A percentile compares a stretch with the other conserved stretches of the same genome.
Conservation (phyloP, 2,329 filamentous ascomycete species). For the Colletotrichum tofieldiae region DNA sequence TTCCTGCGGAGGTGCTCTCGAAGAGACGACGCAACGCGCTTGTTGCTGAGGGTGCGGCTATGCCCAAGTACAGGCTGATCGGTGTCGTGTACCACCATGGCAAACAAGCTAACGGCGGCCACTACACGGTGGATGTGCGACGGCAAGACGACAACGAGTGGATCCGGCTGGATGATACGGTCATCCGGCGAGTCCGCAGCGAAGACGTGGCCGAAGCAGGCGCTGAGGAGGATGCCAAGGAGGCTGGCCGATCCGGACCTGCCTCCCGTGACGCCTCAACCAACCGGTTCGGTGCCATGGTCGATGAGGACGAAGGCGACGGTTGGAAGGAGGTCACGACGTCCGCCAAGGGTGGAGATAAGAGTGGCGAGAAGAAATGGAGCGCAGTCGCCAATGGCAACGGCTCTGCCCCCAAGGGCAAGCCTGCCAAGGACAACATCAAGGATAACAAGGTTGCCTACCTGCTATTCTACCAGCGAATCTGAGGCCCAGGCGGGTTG, state of each 20-base stretch:
- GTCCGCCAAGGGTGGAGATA: slow-evolving; percentile 50
- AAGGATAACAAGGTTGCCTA: slow-evolving; percentile 99
- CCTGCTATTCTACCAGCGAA: slow-evolving; percentile 92
- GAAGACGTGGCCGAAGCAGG: slow-evolving; percentile 93
- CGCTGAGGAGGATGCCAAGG: slow-evolving; percentile 83
- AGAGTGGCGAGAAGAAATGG: slow-evolving; percentile 83
- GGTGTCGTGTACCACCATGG: slow-evolving; percentile 98
- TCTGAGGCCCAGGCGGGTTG: slow-evolving; percentile 57
- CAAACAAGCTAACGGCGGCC: slow-evolving; percentile 94
- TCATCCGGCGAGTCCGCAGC: slow-evolving; percentile 86
- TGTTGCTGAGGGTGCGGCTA: slow-evolving; percentile 73
- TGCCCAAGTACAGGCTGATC: slow-evolving; percentile 88
- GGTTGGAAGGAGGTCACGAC: slow-evolving; percentile 87
- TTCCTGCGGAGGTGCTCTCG: slow-evolving; percentile 91
- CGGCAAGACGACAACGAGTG: slow-evolving; percentile 96
- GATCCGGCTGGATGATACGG: slow-evolving; percentile 95
- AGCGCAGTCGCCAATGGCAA: slow-evolving; percentile 73
- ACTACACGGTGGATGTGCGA: slow-evolving; percentile 97
- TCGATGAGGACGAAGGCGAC: slow-evolving; percentile 77
- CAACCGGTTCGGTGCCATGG: slow-evolving; percentile 83
- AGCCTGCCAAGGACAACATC: slow-evolving; percentile 72
- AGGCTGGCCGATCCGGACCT: slow-evolving; percentile 74
- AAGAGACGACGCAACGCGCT: slow-evolving; percentile 79
- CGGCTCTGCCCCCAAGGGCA: slow-evolving; percentile 69
- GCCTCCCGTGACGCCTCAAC: slow-evolving; percentile 59